Evolutionary conservation across 257 asterid genomes (phyloP), one percentile per base, ranked within the genome.

Genomic region (Ballota nigra): DNA sequence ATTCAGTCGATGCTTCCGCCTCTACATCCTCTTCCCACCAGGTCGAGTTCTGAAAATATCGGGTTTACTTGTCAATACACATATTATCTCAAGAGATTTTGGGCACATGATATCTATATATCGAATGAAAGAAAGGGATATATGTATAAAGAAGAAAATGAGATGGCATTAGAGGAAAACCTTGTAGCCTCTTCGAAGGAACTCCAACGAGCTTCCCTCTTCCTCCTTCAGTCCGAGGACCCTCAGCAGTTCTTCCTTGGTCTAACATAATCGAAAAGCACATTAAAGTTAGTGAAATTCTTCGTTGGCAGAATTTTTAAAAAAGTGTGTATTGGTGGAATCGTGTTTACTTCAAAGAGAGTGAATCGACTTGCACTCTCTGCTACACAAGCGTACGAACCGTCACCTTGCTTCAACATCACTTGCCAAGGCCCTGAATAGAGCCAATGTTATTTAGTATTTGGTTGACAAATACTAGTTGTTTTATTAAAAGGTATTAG

Each of bases 1-100:
- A 94, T 38, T 87, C 96, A 4, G 99, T 73, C 56, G 98, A 94
- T 19, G 64, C 65, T 75, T 90, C 98, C 11, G 85, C 71, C 36
- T 88, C 96, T 20, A 83, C 82, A 29, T 78, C 87, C 86, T 93
- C 93, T 83, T 93, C 98, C 98, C 98, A 93, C 98, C 98, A 93
- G 28, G 98, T 93, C 19, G 86, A 81, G 69, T 80, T 88, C 99
- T 92, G 85, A 73, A n/a, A 81, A 49, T 53, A 69, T 62, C 62
- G 63, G 52, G 51, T 70, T 62, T 60, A 70, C 20, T 31, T 11
- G 9, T 77, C 43, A 64, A 36, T 71, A 51, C 26, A 71, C 20
- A 68, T 52, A n/a, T 40, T 11, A 20, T 53, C 24, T 12, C 2
- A 22, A 8, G 40, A 13, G 28, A 65, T 0, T 0, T 34, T 34